Base-by-base conservation (phyloP, 78 protist species). In the Speleostelium caveatum region DNA sequence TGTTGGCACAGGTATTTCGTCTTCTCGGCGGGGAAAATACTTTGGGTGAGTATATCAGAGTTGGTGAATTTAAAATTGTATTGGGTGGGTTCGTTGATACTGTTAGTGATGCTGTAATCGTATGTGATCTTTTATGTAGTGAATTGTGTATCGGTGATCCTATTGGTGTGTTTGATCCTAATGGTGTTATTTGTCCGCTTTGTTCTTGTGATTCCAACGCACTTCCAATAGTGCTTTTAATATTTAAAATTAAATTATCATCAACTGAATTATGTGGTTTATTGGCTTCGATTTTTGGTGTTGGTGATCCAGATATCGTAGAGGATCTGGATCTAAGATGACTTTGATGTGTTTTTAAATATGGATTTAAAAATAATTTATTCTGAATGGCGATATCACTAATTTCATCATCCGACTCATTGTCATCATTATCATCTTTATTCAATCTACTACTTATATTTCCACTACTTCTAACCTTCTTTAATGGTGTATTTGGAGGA, bases 1-100 rank as follows among this genome's bases (percentile, higher is more conserved):
- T 21, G n/a, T 65, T 65, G 30, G 75, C 77, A 67, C 89, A 80
- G 2, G 89, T 80, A 39, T 65, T 68, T 22, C 89, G 39, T 53
- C 89, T 72, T 42, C 89, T 36, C 41, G 89, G 77, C 24, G 89
- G 89, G 24, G 89, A 80, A 16, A 80, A 80, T 39, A 80, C 89
- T 56, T 80, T 80, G 33, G 60, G 33, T n/a, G 75, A 69, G 24
- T 65, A 53, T 53, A 69, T 26, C 22, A 66, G 75, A 19, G 75
- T 28, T 62, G 73, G 24, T 69, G 56, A 49, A 49, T 49, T 49
- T 16, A 69, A 69, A 7, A 39, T 6, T 12, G 58, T 3, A 5
- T 30, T 21, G 1, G 28, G 21, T 3, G 19, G 2, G 0, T 32
- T 26, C 26, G 58, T 2, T 24, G 72, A 61, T 1, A 28, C 16